These are phyloP conservation scores for Hyaloscypha finlandica DNA, from an alignment of 495 filamentous ascomycete genomes.

Conservation along the genomic window DNA sequence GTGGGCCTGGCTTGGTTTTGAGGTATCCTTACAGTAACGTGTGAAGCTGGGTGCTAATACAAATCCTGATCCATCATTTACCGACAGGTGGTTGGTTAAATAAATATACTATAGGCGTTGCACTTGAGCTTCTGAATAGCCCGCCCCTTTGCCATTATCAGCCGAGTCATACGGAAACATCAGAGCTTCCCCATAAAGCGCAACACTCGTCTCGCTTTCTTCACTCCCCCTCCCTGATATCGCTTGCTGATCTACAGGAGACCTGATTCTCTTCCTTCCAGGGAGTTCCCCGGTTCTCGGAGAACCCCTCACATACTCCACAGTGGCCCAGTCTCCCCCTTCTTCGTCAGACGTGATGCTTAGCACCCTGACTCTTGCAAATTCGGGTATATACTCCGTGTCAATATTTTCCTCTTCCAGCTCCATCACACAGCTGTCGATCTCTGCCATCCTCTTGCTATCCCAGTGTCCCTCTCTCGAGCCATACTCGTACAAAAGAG, in stretches of 20 bases:
- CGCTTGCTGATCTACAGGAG: background rate
- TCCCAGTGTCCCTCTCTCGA: constrained; percentile 11
- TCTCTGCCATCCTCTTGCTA: background rate
- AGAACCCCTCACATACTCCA: background rate
- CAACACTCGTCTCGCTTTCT: background rate
- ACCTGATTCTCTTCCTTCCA: background rate
- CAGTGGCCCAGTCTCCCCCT: background rate
- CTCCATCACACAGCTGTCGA: constrained; percentile 9
- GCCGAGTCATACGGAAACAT: background rate
- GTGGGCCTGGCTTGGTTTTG: too few relatives aligned
- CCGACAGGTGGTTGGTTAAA: background rate
- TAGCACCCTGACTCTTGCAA: background rate
- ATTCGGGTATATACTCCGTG: constrained; percentile 11
- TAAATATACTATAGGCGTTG: background rate
- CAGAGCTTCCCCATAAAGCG: background rate
- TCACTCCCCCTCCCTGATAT: background rate
- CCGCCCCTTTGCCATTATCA: background rate
- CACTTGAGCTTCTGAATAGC: background rate
- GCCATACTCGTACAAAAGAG: background rate
- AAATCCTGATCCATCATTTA: background rate
- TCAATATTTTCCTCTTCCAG: constrained; percentile 14
- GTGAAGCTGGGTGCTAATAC: background rate
- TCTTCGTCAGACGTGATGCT: background rate
- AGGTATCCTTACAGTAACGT: too few relatives aligned
- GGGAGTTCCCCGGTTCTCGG: background rate